phyloP scores from a whole-genome alignment of 108 stramenopile genomes.

The Poteriospumella lacustris region DNA sequence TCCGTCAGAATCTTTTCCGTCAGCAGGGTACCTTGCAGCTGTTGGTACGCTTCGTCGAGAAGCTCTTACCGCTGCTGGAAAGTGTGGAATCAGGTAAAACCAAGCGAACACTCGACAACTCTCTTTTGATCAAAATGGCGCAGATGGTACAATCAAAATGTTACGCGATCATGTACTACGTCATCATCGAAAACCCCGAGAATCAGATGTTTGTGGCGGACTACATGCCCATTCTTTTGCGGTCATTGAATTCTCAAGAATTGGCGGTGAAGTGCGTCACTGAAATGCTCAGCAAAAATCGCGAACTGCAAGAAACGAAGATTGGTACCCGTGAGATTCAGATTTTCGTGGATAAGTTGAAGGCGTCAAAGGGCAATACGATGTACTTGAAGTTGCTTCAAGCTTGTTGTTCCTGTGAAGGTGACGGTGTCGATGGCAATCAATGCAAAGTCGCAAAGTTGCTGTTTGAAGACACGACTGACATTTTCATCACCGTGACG shows the following conservation, averaged over 20 bases:
- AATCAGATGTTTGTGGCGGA: conserved; percentile 40
- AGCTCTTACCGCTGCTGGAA: conserved; percentile 11
- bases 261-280: conserved; percentile 15
- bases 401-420: conserved; percentile 29
- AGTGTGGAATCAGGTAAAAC: background rate
- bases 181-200: conserved; percentile 18
- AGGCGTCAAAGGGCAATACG: conserved; percentile 23
- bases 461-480: background rate
- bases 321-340: conserved; percentile 18
- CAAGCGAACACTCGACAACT: background rate
- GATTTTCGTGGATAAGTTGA: conserved; percentile 28
- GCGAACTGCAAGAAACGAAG: conserved; percentile 35
- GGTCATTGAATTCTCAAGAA: background rate
- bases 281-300: conserved; percentile 34
- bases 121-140: background rate
- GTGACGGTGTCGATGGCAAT: conserved; percentile 36
- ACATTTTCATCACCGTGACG: background rate
- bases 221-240: conserved; percentile 25
- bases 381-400: conserved; percentile 36
- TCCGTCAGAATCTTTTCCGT: conserved; percentile 27
- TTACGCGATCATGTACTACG: conserved; percentile 21
- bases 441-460: conserved; percentile 32
- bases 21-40: conserved; percentile 29
- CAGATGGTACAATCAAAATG: background rate
- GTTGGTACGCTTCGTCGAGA: conserved; percentile 9